Base-by-base conservation (phyloP, 1,284 basidiomycete genomes). In the Naganishia liquefaciens region DNA sequence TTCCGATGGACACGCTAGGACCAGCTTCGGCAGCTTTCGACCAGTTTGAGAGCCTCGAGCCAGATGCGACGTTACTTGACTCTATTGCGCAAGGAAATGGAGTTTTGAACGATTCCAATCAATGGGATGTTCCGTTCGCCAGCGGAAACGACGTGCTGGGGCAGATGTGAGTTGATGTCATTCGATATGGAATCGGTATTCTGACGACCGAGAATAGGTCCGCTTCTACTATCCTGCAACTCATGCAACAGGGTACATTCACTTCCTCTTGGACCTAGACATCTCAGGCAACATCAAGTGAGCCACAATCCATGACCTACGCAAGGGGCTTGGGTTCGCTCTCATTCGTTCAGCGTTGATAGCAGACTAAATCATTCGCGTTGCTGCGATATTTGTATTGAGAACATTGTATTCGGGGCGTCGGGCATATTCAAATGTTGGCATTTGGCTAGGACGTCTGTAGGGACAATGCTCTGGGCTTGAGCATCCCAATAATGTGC, bases 171-270 rank as follows among this genome's bases (percentile, higher is more conserved):
- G 71, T 51, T 49, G 10, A n/a, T n/a, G 30, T 23, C 17, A 3
- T 13, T 28, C 27, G 49, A 21, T 62, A 60, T 43, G 65, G 70
- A 57, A 13, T 37, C n/a, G n/a, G n/a, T n/a, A n/a, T n/a, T n/a
- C n/a, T n/a, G n/a, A n/a, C n/a, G n/a, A n/a, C n/a, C n/a, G n/a
- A n/a, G n/a, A n/a, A n/a, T 54, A 76, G 75, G 60, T 79, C 78
- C 25, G 78, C 78, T 2, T 77, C 77, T 7, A 76, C 77, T 0
- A 79, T 79, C 50, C 64, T 79, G 28, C 74, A 73, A 54, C 61
- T 79, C 25, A 69, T 79, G 63, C 76, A 78, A 63, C 75, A 78
- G 64, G 78, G 78, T 17, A 74, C 74, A 11, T 79, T 79, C 53
- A 54, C 67, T 2, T 64, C 64, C 19, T 64, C 67, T 9, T 68